Base-by-base conservation (phyloP, 345 rosid species). In the Eucalyptus lansdowneana region DNA sequence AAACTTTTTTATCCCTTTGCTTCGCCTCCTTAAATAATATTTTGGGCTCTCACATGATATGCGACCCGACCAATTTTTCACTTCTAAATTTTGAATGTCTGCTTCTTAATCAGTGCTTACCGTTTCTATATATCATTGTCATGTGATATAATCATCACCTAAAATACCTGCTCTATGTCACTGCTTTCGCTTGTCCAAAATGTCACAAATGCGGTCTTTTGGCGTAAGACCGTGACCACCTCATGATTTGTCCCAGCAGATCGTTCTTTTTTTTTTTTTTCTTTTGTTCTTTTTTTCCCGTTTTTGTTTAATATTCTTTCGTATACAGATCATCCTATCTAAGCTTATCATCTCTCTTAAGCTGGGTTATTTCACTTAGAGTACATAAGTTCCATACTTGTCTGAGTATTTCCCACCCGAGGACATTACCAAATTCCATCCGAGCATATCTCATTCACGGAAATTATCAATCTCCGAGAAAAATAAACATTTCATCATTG, bases 201-300 rank as follows among this genome's bases (percentile, higher is more conserved):
- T 62, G 72, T 29, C 72, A 62, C 14, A 14, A 29, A 13, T 14
- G 14, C 17, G 3, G 17, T 62, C 72, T 62, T 62, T 62, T 7
- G 15, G 9, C 17, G 19, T 29, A 62, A 62, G 37, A 29, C 34
- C 9, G 34, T 29, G 72, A 29, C 34, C 72, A 2, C 34, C 72
- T 29, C 72, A 62, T 62, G 72, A 62, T 62, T 62, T 62, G 72
- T 29, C 34, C 72, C 10, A 87, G 34, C 37, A 60, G 67, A 89
- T 76, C 87, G 44, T 86, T 86, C 58, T 24, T 60, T 60, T 60
- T 60, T 11, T 11, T 25, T 25, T 11, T 58, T 58, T 58, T 11
- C 0, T 49, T 49, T 12, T 49, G 50, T 5, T 27, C 0, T 11
- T 11, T 65, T 65, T n/a, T 2, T 11, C 21, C 10, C 1, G 0